Evolutionary conservation across 2,329 filamentous ascomycete species (phyloP), one percentile per base, ranked within the genome.

Genomic region (Neonectria faginata): DNA sequence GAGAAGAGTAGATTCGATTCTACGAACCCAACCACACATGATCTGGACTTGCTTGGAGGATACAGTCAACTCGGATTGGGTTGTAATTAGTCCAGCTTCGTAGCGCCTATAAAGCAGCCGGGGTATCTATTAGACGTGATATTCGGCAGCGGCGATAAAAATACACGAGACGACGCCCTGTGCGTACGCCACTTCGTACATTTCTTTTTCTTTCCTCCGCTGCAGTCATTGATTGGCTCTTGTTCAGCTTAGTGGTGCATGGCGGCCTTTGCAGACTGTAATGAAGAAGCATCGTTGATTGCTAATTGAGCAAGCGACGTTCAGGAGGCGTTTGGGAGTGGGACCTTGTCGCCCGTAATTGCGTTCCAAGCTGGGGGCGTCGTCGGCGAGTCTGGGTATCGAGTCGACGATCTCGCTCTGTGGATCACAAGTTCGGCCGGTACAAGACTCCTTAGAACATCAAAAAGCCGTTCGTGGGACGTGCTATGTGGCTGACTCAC

Each of bases 81-180:
- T 25, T 25, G 25, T 25, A 25, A 25, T 25, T 51, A 31, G 16
- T 14, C 51, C 11, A 25, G n/a, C 33, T 31, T 52, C 27, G 39
- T 53, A 12, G 27, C 29, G 27, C 48, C 48, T 41, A 29, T 59
- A 42, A 42, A 29, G 44, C 44, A 29, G 44, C 44, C 22, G 59
- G 59, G 44, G 50, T 60, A 20, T 22, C 42, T 48, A 62, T 41
- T 44, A 22, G 22, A 47, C n/a, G 20, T 39, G 39, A 44, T 44
- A 29, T 47, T 62, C 39, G 42, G 62, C 42, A 68, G 55, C 39
- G 60, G 50, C 47, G 65, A 65, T 62, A 56, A 67, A 63, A 65
- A 54, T 60, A 61, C 52, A 59, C 66, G 57, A 56, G 62, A 62
- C 51, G 52, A 54, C 44, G 52, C 54, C 48, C 39, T 60, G 58